Conservation (phyloP, 1,284 basidiomycete species). For the Volvariella surrecta region DNA sequence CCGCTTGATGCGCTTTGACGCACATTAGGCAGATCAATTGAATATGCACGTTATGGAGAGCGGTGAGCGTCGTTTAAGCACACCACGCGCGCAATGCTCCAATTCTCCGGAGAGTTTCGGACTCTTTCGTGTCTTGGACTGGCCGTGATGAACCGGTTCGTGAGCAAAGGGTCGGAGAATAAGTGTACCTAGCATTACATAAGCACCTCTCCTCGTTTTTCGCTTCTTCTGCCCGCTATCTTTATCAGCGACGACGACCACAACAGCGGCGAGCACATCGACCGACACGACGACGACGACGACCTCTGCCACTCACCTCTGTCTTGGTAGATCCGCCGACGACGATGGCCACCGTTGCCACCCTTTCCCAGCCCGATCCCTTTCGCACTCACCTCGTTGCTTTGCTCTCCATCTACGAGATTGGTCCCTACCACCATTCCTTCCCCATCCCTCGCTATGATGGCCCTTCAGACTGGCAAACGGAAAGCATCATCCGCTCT, state of each 20-base stretch:
- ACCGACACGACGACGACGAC: neutral
- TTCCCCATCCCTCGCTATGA: conserved; percentile 53
- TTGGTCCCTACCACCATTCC: conserved; percentile 28
- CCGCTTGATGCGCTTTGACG: too few relatives aligned
- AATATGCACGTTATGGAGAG: too few relatives aligned
- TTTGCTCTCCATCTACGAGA: conserved; percentile 44
- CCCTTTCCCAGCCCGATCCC: conserved; percentile 17
- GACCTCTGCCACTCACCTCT: neutral
- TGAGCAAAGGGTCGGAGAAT: too few relatives aligned
- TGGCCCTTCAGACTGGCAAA: conserved; percentile 58
- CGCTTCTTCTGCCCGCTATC: neutral
- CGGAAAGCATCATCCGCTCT: conserved; percentile 50
- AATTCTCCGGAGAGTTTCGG: too few relatives aligned
- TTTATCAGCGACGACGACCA: neutral
- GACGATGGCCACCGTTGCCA: neutral
- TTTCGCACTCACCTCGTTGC: conserved; percentile 44
- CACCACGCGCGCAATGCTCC: too few relatives aligned
- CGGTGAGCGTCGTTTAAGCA: too few relatives aligned
- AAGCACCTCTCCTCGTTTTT: too few relatives aligned
- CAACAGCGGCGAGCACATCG: neutral
- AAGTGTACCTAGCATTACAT: too few relatives aligned
- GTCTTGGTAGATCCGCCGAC: neutral
- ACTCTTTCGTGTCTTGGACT: too few relatives aligned
- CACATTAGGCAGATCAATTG: too few relatives aligned
- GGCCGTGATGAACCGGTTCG: too few relatives aligned